These are phyloP conservation scores for Mycena alexandri DNA, from an alignment of 768 basidiomycete genomes.

Conservation along the genomic window DNA sequence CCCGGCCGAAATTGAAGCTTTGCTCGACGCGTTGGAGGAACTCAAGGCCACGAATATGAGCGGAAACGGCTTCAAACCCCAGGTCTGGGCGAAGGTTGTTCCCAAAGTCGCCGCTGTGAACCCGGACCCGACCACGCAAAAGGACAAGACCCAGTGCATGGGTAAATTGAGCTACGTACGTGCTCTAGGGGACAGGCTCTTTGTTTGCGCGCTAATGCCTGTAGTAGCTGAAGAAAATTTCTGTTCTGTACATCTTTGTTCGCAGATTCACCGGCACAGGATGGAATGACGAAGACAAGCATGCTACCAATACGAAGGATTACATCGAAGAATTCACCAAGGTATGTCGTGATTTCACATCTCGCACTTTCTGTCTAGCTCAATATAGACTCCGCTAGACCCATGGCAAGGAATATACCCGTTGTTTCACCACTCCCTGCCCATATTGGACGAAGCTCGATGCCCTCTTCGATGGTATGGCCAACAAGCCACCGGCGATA, in stretches of 20 bases:
- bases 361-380: too few relatives aligned
- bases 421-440: conserved; percentile 8
- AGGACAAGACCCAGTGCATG: background rate
- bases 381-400: background rate
- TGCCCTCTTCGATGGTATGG: background rate
- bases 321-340: background rate
- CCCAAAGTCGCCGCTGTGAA: background rate
- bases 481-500: conserved; percentile 5
- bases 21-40: background rate
- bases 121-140: background rate
- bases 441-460: conserved; percentile 8
- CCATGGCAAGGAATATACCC: conserved; percentile 2
- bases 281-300: conserved; percentile 5
- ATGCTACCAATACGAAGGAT: background rate
- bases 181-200: too few relatives aligned
- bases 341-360: conserved; percentile 8
- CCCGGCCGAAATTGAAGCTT: too few relatives aligned
- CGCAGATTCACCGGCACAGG: conserved; percentile 1
- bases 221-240: background rate
- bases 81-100: background rate
- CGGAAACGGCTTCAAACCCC: conserved; percentile 14
- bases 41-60: background rate
- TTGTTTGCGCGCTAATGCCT: background rate
- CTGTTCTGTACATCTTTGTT: conserved; percentile 4
- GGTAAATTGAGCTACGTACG: background rate